Evolutionary conservation across 2,329 filamentous ascomycete species (phyloP), one percentile per base, ranked within the genome.

Genomic region (Falciphora oryzae): DNA sequence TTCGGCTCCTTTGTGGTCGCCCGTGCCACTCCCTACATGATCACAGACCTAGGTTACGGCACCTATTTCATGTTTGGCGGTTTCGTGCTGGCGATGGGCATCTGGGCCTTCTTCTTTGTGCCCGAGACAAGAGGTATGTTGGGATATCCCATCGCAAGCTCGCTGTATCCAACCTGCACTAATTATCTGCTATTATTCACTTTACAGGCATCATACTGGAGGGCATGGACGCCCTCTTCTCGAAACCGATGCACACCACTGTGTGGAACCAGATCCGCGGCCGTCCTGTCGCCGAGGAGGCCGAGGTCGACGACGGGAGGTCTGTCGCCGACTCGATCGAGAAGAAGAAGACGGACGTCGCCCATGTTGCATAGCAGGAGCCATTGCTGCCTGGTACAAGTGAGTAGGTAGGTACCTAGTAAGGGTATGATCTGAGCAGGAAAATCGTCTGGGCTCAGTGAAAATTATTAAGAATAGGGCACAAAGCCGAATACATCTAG

Each of bases 31-130:
- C 71, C 71, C 2, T 72, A 71, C 63, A 70, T 72, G 50, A 71
- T 72, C 65, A 71, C 61, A 4, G 61, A 72, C 63, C 68, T 70
- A 1, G 70, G 69, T 35, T 66, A 69, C 29, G 64, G 69, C 60
- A 68, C 69, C 44, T 70, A 69, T 4, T 71, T 71, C 27, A 67
- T 72, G 31, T 72, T 68, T 66, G 71, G 71, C 4, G 68, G 62
- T 28, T 57, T 72, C 7, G 65, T 69, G 3, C 11, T 69, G 25
- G 65, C 68, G 4, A 57, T 67, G 61, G 67, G 67, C 2, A 53
- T 71, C 7, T 87, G 82, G 79, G 80, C 81, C 0, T 84, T 74
- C 68, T 79, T 81, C 64, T 83, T 83, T 66, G 80, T 85, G 0
- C 85, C 83, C 0, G 85, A 88, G 70, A 87, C 85, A 1, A 83